These are phyloP conservation scores for Neurospora sp. DNA, from an alignment of 495 filamentous ascomycete genomes.

Conservation along the genomic window DNA sequence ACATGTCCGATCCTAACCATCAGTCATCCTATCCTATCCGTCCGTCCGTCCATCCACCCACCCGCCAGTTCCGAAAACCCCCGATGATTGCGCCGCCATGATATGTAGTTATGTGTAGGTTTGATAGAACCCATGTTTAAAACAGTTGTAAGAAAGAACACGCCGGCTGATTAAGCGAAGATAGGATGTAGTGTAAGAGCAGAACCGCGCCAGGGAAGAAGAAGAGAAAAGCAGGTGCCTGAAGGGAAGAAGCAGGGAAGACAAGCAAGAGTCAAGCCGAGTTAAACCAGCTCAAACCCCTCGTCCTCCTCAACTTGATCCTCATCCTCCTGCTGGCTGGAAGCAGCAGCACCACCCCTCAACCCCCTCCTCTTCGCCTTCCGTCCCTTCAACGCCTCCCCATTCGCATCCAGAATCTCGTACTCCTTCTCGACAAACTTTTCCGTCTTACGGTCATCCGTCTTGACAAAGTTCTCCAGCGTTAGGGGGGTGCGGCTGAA, in stretches of 20 bases:
- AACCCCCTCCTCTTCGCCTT: slow-evolving; percentile 22
- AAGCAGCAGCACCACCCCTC: not conserved
- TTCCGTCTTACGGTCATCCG: slow-evolving; percentile 30
- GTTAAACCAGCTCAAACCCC: slow-evolving; percentile 37
- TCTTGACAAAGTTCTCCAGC: slow-evolving; percentile 36
- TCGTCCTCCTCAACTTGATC: slow-evolving; percentile 27
- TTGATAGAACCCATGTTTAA: not conserved
- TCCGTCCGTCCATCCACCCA: not conserved
- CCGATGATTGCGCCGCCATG: not conserved
- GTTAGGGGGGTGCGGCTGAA: slow-evolving; percentile 17
- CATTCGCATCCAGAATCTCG: slow-evolving; percentile 35
- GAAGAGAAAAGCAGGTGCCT: not conserved
- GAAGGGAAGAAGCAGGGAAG: not conserved
- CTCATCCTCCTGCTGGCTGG: not conserved
- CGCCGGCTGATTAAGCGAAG: not conserved
- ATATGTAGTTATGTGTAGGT: not conserved
- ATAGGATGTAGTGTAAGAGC: not conserved
- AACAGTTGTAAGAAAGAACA: not conserved
- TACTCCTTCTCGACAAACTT: slow-evolving; percentile 39
- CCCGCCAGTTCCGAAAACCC: not conserved
- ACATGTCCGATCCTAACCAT: not conserved
- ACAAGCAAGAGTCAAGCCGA: not conserved
- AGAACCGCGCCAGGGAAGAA: not conserved
- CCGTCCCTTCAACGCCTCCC: slow-evolving; percentile 32
- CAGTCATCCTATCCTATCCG: not conserved